Evolutionary conservation across 257 asterid genomes (phyloP), one percentile per base, ranked within the genome.

Genomic region (Datura wrightii): DNA sequence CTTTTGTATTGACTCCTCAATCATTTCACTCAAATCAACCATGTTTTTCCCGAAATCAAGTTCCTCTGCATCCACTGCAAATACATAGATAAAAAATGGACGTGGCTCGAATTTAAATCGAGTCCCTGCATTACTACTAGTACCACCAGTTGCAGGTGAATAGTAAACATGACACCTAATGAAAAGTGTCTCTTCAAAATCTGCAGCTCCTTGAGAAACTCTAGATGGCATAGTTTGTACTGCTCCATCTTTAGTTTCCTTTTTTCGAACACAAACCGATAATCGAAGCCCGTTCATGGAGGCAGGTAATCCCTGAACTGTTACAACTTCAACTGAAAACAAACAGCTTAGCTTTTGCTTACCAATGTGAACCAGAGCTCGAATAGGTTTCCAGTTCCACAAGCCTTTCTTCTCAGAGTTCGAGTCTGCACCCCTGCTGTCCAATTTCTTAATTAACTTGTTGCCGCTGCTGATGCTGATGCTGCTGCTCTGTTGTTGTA

Each of bases 201-300:
- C 99, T 10, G 99, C 97, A 2, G 89, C 94, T 14, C 93, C 94
- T 53, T 94, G 93, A 8, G 94, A 90, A 42, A 96, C 98, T 24
- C 97, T 85, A 0, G 98, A 96, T 0, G 98, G 99, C 98, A 96
- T 93, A 1, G 98, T 96, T 84, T 94, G 98, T 10, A 94, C 98
- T 0, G 92, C 91, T 2, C 97, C 96, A 0, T 94, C 97, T 58
- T 83, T 92, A 19, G 24, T 88, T 87, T 96, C 99, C 19, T 92
- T 94, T 88, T 96, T 96, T 39, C 98, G 76, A 1, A 94, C 98
- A 48, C 96, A 93, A 60, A 96, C 97, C 0, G 96, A 86, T 6
- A 96, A 88, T 14, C 98, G 94, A 37, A 93, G 97, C 15, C 99
- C 99, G 80, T 93, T 93, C 99, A 96, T 94, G 8, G 99, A 91